phyloP scores from a whole-genome alignment of 2,329 filamentous ascomycete species.

The Thermomyces lanuginosus region DNA sequence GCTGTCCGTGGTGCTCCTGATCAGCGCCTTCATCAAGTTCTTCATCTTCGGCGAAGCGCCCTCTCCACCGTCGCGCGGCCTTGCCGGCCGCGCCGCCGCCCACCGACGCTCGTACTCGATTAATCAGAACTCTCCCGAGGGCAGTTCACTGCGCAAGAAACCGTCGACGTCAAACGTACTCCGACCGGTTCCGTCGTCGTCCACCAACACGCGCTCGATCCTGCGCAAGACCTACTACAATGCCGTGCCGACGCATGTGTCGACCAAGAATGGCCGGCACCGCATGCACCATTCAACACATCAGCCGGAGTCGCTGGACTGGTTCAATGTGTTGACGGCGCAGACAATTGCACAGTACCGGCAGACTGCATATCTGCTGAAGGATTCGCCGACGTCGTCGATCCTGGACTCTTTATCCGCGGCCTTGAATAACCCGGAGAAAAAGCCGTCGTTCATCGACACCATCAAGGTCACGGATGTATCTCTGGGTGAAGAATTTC shows the following conservation, averaged over 20 bases:
- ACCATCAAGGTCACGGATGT: constrained; percentile 90
- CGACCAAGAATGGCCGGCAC: constrained; percentile 26
- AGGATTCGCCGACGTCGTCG: constrained; percentile 35
- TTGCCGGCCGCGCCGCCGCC: constrained; percentile 57
- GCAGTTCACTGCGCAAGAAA: constrained; percentile 30
- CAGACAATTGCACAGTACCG: constrained; percentile 94
- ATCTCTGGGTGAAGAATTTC: constrained; percentile 88
- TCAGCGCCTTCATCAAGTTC: constrained; percentile 96
- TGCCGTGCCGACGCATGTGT: constrained; percentile 25
- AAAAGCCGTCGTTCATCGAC: constrained; percentile 82
- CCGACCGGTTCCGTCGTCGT: constrained; percentile 55
- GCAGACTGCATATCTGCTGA: constrained; percentile 79
- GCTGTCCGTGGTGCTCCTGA: constrained; percentile 73
- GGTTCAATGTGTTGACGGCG: constrained; percentile 95
- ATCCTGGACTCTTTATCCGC: constrained; percentile 74
- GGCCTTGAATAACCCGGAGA: constrained; percentile 68
- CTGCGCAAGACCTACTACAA: constrained; percentile 97
- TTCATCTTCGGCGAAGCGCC: constrained; percentile 97
- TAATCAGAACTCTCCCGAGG: constrained; percentile 23
- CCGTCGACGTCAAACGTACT: constrained; percentile 51
- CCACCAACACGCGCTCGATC: constrained; percentile 66
- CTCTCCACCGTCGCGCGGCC: constrained; percentile 62
- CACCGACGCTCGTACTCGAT: constrained; percentile 60
- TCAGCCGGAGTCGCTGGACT: constrained; percentile 90
- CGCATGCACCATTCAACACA: constrained; percentile 49